These are phyloP conservation scores for Hypoxylon sp. DNA, from an alignment of 2,329 filamentous ascomycete species.

Conservation along the genomic window DNA sequence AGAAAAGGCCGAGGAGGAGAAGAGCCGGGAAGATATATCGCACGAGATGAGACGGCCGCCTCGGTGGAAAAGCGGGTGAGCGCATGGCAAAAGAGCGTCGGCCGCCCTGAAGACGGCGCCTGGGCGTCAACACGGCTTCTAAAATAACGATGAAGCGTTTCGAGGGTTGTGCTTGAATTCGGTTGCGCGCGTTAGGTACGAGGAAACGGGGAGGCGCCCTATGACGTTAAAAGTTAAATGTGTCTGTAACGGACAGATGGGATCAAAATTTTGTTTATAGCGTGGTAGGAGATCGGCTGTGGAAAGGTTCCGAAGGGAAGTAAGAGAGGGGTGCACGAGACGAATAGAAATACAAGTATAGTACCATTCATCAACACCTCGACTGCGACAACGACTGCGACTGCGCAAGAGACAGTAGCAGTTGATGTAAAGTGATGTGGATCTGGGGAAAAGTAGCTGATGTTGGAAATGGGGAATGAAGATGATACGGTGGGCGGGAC, in stretches of 20 bases:
- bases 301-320: neutral
- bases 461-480: constrained; percentile 2
- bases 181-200: constrained; percentile 21
- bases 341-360: constrained; percentile 4
- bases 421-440: neutral
- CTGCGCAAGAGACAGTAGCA: neutral
- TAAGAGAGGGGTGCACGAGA: constrained; percentile 8
- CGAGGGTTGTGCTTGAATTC: constrained; percentile 14
- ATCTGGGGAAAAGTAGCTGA: neutral
- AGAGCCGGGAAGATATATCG: constrained; percentile 59
- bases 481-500: constrained; percentile 11
- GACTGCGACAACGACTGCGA: no score
- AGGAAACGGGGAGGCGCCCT: constrained; percentile 20
- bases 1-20: constrained; percentile 56
- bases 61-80: constrained; percentile 60
- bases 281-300: constrained; percentile 14
- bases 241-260: constrained; percentile 19
- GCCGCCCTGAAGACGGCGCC: constrained; percentile 46
- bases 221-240: constrained; percentile 38
- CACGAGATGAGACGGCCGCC: constrained; percentile 61
- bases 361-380: constrained; percentile 7
- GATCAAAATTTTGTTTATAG: constrained; percentile 17
- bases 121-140: constrained; percentile 38
- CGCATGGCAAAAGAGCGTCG: constrained; percentile 54
- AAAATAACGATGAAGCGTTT: constrained; percentile 30